Evolutionary conservation across 2,329 filamentous ascomycete species (phyloP).

Genomic region (Phoma sp.): DNA sequence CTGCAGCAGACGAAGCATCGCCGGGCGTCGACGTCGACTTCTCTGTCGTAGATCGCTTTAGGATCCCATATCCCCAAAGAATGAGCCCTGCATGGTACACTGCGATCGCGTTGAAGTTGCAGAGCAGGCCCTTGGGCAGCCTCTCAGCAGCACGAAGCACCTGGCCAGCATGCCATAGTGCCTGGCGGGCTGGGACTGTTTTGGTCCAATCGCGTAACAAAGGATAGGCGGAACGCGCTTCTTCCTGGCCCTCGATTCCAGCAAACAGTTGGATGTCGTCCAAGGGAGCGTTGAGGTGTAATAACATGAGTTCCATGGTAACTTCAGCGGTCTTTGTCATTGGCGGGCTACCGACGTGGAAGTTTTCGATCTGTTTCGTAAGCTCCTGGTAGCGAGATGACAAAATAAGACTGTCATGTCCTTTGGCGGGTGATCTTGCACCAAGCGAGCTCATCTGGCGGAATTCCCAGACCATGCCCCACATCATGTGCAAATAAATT

Average conservation of each 20-base stretch:
- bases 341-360: constrained; percentile 54
- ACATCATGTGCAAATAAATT: constrained; percentile 70
- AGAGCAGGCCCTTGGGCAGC: constrained; percentile 61
- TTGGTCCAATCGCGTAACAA: constrained; percentile 65
- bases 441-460: constrained; percentile 64
- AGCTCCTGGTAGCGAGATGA: constrained; percentile 61
- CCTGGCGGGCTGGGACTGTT: constrained; percentile 62
- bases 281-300: constrained; percentile 69
- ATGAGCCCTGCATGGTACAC: constrained; percentile 72
- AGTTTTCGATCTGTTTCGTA: constrained; percentile 62
- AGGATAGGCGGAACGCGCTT: constrained; percentile 66
- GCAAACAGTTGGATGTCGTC: constrained; percentile 72
- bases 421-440: constrained; percentile 50
- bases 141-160: constrained; percentile 65
- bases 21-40: constrained; percentile 47
- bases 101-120: constrained; percentile 71
- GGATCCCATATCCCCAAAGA: constrained; percentile 72
- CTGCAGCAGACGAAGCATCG: constrained; percentile 12
- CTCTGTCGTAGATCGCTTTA: constrained; percentile 42
- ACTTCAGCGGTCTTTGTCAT: constrained; percentile 41
- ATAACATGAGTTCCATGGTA: constrained; percentile 60
- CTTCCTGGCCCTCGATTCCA: constrained; percentile 70
- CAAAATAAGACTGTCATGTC: constrained; percentile 47
- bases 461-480: constrained; percentile 71
- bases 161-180: constrained; percentile 73